These are phyloP conservation scores for Ricinus communis DNA, from an alignment of 345 rosid genomes.

Conservation along the genomic window DNA sequence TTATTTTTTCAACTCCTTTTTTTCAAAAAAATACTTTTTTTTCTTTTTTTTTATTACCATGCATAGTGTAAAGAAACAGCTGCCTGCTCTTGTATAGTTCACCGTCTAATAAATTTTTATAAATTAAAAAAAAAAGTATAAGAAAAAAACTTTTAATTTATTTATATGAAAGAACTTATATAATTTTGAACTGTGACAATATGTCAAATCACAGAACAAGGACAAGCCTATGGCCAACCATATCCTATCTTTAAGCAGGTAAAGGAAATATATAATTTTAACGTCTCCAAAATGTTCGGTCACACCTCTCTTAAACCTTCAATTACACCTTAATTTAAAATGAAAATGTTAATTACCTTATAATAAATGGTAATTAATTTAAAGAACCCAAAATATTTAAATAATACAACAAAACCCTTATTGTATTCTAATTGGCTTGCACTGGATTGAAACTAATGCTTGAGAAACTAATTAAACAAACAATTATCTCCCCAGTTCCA, in stretches of 20 bases:
- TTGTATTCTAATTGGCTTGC: too few relatives aligned
- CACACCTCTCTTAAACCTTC: background rate
- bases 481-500: too few relatives aligned
- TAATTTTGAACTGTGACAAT: background rate
- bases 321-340: background rate
- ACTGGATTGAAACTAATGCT: too few relatives aligned
- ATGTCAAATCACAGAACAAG: conserved; percentile 12
- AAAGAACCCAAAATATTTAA: too few relatives aligned
- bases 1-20: too few relatives aligned
- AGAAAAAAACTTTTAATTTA: background rate
- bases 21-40: too few relatives aligned
- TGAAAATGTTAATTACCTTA: background rate
- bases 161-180: background rate
- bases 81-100: too few relatives aligned
- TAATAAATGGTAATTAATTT: background rate
- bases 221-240: conserved; percentile 8
- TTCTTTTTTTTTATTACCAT: too few relatives aligned
- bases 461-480: too few relatives aligned
- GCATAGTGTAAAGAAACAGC: too few relatives aligned
- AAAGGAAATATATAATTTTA: background rate
- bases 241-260: conserved; percentile 1
- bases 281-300: background rate
- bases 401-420: too few relatives aligned
- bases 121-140: background rate
- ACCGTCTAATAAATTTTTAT: too few relatives aligned